Evolutionary conservation across 306 rosid genomes (phyloP).

Genomic region (Glycyrrhiza uralensis): DNA sequence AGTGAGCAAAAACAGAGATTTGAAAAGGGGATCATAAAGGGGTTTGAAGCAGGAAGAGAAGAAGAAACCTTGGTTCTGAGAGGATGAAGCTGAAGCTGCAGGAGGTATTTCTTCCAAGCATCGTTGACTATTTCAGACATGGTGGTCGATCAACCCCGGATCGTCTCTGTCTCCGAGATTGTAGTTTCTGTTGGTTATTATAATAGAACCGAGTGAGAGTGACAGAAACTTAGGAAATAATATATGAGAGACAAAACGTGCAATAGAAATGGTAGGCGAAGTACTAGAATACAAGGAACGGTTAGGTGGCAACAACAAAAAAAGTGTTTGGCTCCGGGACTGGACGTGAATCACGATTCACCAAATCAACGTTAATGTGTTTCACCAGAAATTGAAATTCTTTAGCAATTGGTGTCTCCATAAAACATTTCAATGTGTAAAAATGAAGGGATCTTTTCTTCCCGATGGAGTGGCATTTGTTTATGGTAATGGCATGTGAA

Average conservation of each 20-base stretch:
- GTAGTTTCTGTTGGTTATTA: background rate
- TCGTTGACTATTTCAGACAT: conserved; percentile 70
- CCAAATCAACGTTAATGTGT: background rate
- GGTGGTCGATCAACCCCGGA: conserved; percentile 32
- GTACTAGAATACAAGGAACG: background rate
- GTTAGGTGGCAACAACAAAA: conserved; percentile 8
- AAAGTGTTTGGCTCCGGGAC: background rate
- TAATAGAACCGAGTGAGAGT: conserved; percentile 1
- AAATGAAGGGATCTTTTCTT: background rate
- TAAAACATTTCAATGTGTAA: background rate
- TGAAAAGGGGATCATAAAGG: background rate
- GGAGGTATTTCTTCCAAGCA: conserved; percentile 60
- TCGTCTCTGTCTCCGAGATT: conserved; percentile 4
- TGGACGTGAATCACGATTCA: background rate
- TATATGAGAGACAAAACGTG: background rate
- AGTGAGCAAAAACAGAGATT: background rate
- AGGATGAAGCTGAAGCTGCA: conserved; percentile 78
- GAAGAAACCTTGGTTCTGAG: conserved; percentile 81
- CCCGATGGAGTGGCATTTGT: background rate
- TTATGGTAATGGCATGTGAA: background rate
- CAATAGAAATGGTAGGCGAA: background rate
- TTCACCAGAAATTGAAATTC: background rate
- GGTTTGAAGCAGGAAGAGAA: background rate
- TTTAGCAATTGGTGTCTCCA: background rate
- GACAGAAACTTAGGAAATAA: background rate